A percentile compares a stretch with the other conserved stretches of the same genome.
These are phyloP conservation scores for Trichoderma aggressivum DNA, from an alignment of 2,329 filamentous ascomycete species.

Conservation along the genomic window DNA sequence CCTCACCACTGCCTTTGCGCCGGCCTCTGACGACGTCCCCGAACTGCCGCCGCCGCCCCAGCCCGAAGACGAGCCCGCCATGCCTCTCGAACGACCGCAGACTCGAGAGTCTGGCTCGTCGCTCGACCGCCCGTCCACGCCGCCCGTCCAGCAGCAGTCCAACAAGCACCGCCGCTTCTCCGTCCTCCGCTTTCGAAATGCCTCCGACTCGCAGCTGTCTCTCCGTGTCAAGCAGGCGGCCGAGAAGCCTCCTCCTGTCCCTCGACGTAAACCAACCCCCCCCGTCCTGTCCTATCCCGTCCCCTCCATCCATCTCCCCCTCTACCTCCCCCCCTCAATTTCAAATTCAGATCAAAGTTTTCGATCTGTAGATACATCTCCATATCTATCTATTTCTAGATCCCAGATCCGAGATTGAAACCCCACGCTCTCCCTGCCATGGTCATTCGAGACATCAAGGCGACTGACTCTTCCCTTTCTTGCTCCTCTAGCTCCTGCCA, in stretches of 20 bases:
- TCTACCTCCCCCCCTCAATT: neutral
- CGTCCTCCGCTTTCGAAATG: slow-evolving; percentile 82
- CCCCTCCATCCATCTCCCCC: neutral
- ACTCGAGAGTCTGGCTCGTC: slow-evolving; percentile 26
- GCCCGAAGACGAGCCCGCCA: slow-evolving; percentile 16
- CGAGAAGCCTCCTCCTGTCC: slow-evolving; percentile 55
- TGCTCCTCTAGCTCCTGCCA: slow-evolving; percentile 56
- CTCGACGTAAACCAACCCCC: slow-evolving; percentile 43
- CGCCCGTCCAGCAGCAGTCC: slow-evolving; percentile 51
- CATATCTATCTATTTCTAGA: neutral
- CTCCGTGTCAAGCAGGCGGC: slow-evolving; percentile 68
- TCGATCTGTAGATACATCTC: neutral
- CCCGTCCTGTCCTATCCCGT: neutral
- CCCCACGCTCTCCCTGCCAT: neutral
- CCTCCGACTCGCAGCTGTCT: slow-evolving; percentile 86
- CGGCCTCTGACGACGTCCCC: slow-evolving; percentile 29
- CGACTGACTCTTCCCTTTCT: slow-evolving; percentile 26
- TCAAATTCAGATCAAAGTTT: neutral
- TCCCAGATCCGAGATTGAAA: neutral
- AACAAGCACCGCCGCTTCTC: slow-evolving; percentile 60
- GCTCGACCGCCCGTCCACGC: slow-evolving; percentile 30
- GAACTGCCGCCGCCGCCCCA: slow-evolving; percentile 5
- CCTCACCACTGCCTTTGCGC: slow-evolving; percentile 40
- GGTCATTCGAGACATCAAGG: slow-evolving; percentile 20
- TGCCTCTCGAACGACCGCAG: slow-evolving; percentile 21